These are phyloP conservation scores for Pholiota microspora DNA, from an alignment of 768 basidiomycete genomes.

Conservation along the genomic window DNA sequence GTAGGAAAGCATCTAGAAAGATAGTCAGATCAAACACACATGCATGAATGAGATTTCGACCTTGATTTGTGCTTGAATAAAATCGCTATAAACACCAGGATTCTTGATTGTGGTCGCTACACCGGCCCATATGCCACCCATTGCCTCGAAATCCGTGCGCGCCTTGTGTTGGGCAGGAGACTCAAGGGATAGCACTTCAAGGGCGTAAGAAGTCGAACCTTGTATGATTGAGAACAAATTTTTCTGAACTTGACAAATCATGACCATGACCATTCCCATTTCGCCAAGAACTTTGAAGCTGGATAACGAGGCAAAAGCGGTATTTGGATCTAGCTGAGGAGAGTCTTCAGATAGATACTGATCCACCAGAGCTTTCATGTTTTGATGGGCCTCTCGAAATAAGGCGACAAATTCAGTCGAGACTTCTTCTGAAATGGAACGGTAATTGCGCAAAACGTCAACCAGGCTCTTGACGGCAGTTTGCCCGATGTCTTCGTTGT, in stretches of 20 bases:
- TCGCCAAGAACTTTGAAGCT: constrained; percentile 96
- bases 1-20: constrained; percentile 79
- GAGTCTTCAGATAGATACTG: constrained; percentile 76
- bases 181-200: constrained; percentile 75
- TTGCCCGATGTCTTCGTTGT: constrained; percentile 96
- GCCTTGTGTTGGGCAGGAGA: constrained; percentile 80
- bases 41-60: constrained; percentile 35
- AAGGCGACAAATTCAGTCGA: constrained; percentile 78
- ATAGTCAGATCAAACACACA: background rate
- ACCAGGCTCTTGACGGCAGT: constrained; percentile 89
- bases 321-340: constrained; percentile 47
- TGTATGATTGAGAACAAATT: constrained; percentile 64
- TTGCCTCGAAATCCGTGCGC: constrained; percentile 75
- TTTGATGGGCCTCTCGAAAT: constrained; percentile 75
- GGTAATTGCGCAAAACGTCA: constrained; percentile 81
- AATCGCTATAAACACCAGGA: constrained; percentile 70
- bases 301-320: constrained; percentile 65
- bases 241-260: constrained; percentile 83
- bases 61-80: constrained; percentile 89
- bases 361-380: constrained; percentile 68
- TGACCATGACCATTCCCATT: constrained; percentile 88
- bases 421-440: constrained; percentile 67
- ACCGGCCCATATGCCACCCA: constrained; percentile 80
- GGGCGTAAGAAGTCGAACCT: constrained; percentile 71
- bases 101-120: constrained; percentile 79